Evolutionary conservation across 805 yeast species (phyloP).

Genomic region (Metschnikowia peoriensis): DNA sequence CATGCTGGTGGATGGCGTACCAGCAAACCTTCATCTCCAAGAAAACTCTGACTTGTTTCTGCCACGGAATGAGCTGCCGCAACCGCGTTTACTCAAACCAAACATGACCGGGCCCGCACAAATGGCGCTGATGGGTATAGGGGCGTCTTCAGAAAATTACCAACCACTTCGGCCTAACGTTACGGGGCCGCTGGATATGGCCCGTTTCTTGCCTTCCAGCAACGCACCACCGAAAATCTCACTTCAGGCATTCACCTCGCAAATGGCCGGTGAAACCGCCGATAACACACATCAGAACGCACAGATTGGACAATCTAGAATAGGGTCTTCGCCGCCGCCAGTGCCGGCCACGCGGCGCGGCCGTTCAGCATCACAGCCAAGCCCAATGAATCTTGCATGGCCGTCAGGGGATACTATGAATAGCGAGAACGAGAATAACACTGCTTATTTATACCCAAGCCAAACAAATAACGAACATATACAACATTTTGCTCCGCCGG

Average conservation of each 20-base stretch:
- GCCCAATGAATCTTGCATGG: constrained; percentile 9
- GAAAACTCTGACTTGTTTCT: constrained; percentile 11
- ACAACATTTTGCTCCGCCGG: constrained; percentile 12
- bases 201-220: constrained; percentile 27
- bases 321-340: constrained; percentile 24
- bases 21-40: constrained; percentile 49
- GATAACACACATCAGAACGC: constrained; percentile 38
- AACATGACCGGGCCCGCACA: constrained; percentile 48
- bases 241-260: constrained; percentile 39
- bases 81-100: constrained; percentile 31
- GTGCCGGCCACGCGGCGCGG: constrained; percentile 39
- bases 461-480: neutral
- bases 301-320: constrained; percentile 11
- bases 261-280: constrained; percentile 39
- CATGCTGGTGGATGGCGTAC: constrained; percentile 69
- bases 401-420: neutral
- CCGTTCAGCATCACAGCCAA: constrained; percentile 34
- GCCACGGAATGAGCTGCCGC: constrained; percentile 15
- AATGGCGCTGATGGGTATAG: constrained; percentile 31
- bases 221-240: constrained; percentile 30
- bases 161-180: constrained; percentile 25
- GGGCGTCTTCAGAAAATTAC: neutral
- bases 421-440: neutral
- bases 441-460: neutral
- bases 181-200: constrained; percentile 35